phyloP scores from a whole-genome alignment of 139 green algal genomes.

The Volvox reticuliferus region DNA sequence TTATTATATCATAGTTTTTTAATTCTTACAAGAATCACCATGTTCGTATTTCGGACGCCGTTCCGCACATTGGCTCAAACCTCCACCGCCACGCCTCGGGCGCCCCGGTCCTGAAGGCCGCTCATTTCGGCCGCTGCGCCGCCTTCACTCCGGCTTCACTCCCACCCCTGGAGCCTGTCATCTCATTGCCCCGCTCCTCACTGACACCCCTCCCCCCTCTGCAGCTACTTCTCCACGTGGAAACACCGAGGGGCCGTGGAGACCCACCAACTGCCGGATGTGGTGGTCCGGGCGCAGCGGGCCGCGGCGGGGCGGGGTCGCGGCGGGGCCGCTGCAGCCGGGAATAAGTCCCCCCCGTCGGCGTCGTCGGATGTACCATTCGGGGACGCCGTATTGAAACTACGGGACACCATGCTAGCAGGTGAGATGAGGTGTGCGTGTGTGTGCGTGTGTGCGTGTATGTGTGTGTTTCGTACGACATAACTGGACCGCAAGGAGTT shows the following conservation, averaged over 20 bases:
- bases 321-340: not conserved
- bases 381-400: conserved; percentile 29
- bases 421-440: not conserved
- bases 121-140: no score
- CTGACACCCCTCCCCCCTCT: not conserved
- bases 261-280: conserved; percentile 76
- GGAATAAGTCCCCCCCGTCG: no score
- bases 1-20: no score
- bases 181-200: no score
- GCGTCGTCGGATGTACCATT: conserved; percentile 1
- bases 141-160: no score
- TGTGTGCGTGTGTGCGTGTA: not conserved
- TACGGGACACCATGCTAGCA: conserved; percentile 47
- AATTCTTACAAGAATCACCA: no score
- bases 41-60: no score
- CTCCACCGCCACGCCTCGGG: not conserved
- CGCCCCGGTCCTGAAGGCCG: no score
- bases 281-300: conserved; percentile 53
- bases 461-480: not conserved
- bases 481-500: no score
- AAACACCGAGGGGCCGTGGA: conserved; percentile 81
- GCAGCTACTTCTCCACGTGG: conserved; percentile 91
- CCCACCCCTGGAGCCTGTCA: no score
- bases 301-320: not conserved
- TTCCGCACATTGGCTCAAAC: no score